Conservation (phyloP, 257 asterid genomes). For the Salvia splendens region DNA sequence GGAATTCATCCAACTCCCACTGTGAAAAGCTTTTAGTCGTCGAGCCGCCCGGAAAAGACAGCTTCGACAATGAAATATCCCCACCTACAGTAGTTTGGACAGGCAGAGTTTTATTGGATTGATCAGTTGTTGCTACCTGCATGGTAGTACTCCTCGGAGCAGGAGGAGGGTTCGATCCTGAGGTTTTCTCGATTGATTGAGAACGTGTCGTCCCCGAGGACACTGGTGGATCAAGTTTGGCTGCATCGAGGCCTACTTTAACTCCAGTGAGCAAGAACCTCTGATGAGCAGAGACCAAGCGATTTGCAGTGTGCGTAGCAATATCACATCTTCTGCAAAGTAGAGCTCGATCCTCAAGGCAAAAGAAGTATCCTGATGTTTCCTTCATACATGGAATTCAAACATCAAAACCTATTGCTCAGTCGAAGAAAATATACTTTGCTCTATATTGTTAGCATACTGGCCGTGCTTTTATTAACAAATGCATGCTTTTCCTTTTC, state of each 20-base stretch:
- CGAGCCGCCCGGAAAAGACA: constrained; percentile 58
- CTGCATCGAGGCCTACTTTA: constrained; percentile 73
- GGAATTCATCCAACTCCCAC: constrained; percentile 82
- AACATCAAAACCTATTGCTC: not conserved
- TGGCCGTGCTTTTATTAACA: too few relatives aligned
- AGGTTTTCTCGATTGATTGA: constrained; percentile 39
- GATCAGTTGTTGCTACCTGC: constrained; percentile 41
- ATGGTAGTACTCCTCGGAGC: constrained; percentile 30
- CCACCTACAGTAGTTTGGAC: constrained; percentile 39
- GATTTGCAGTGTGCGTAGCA: constrained; percentile 64
- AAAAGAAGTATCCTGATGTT: constrained; percentile 83
- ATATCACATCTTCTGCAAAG: constrained; percentile 90
- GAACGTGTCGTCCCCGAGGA: constrained; percentile 43
- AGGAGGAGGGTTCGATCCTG: constrained; percentile 41
- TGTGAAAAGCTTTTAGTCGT: constrained; percentile 55
- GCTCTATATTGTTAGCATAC: too few relatives aligned
- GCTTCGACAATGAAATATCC: constrained; percentile 42
- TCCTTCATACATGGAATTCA: constrained; percentile 53
- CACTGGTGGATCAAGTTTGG: constrained; percentile 50
- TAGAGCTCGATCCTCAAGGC: constrained; percentile 92
- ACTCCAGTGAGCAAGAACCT: constrained; percentile 92
- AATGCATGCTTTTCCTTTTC: too few relatives aligned
- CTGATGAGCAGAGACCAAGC: constrained; percentile 71
- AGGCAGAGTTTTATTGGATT: constrained; percentile 37
- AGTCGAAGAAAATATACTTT: too few relatives aligned